Conservation (phyloP, 2,329 filamentous ascomycete species). For the Aspergillus novoparasiticus region DNA sequence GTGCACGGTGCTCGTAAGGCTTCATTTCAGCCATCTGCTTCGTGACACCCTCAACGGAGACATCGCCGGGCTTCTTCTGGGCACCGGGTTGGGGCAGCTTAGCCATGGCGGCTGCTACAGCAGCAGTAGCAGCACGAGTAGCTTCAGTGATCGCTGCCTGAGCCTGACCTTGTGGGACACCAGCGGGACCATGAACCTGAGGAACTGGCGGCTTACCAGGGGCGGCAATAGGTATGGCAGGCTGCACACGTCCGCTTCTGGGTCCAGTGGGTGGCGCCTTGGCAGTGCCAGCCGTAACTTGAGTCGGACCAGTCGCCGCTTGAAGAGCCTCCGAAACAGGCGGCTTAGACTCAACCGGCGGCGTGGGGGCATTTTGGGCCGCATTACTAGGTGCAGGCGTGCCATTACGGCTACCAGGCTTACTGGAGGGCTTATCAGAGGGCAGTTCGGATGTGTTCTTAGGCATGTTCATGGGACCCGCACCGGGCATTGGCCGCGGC, state of each 20-base stretch:
- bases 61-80: slow-evolving; percentile 37
- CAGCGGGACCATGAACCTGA: slow-evolving; percentile 31
- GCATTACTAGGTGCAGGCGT: slow-evolving; percentile 34
- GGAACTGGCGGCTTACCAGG: slow-evolving; percentile 38
- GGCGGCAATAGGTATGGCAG: slow-evolving; percentile 49
- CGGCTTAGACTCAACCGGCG: slow-evolving; percentile 43
- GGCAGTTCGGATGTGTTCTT: slow-evolving; percentile 48
- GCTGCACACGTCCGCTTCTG: slow-evolving; percentile 46
- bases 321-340: slow-evolving; percentile 41
- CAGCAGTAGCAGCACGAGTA: slow-evolving; percentile 51
- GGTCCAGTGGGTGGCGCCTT: slow-evolving; percentile 35
- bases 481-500: slow-evolving; percentile 36
- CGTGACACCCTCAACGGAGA: slow-evolving; percentile 45
- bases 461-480: slow-evolving; percentile 30
- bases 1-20: slow-evolving; percentile 42
- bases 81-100: slow-evolving; percentile 47
- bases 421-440: slow-evolving; percentile 39
- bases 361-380: slow-evolving; percentile 36
- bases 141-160: slow-evolving; percentile 49
- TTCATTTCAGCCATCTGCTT: slow-evolving; percentile 51
- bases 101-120: slow-evolving; percentile 55
- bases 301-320: slow-evolving; percentile 26
- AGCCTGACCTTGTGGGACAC: slow-evolving; percentile 32
- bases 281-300: slow-evolving; percentile 23
- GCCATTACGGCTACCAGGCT: slow-evolving; percentile 37